Evolutionary conservation across 805 yeast genomes (phyloP), one percentile per base, ranked within the genome.

Genomic region (Sugiyamaella valdiviana): DNA sequence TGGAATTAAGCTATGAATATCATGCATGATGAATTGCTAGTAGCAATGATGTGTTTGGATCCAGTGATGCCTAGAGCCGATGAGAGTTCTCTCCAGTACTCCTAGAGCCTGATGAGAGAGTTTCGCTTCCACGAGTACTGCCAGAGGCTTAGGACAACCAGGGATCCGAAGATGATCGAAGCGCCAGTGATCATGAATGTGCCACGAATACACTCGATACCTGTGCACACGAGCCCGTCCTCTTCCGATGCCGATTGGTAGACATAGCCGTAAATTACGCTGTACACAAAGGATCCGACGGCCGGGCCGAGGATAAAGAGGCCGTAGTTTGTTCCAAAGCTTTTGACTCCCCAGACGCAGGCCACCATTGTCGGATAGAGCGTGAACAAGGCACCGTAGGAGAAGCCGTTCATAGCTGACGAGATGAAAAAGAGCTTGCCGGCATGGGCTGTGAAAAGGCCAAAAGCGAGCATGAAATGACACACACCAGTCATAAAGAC

Each of bases 281-380:
- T 90, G 57, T 76, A 85, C 2, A 77, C 52, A 3, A 84, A 70
- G 1, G 91, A 73, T 1, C 96, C 95, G 2, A 86, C 54, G 0
- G 96, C 96, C 2, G 96, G 95, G 0, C 95, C 93, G 32, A 85
- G 74, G 76, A 88, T 83, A 63, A 88, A 85, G 21, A 84, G 71
- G 2, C 97, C 97, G 87, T 96, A 91, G 1, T 91, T 85, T 2
- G 95, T 85, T 0, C 97, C 98, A 65, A 91, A 79, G 29, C 85
- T 76, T 39, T 85, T 89, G 19, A 85, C 75, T 0, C 97, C 97
- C 89, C 96, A 93, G 2, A 85, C 78, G 3, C 82, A 72, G 1
- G 95, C 83, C 14, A 89, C 79, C 12, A 89, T 73, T 0, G 95
- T 84, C 2, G 99, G 98, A 57, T 80, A 85, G 5, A 87, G 67